phyloP scores from a whole-genome alignment of 345 rosid species.

The Garcia nutans region DNA sequence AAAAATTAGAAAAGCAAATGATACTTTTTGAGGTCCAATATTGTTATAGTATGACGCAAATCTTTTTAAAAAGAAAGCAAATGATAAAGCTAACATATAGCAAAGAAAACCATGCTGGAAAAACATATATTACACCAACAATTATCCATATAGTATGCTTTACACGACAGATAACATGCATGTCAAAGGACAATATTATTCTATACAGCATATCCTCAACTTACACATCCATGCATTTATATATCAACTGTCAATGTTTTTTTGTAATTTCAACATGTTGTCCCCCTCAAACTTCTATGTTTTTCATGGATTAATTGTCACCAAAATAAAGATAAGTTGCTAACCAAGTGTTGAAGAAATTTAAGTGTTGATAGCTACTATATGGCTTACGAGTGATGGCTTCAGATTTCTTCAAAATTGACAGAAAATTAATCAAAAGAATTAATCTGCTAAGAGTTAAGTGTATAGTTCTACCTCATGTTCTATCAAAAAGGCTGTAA shows the following conservation, averaged over 20 bases:
- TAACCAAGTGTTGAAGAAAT: too few relatives aligned
- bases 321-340: too few relatives aligned
- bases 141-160: conserved; percentile 40
- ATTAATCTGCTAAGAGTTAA: background rate
- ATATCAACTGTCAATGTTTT: too few relatives aligned
- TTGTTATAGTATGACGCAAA: background rate
- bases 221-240: too few relatives aligned
- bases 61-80: conserved; percentile 7
- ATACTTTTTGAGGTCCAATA: background rate
- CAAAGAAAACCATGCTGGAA: background rate
- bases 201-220: too few relatives aligned
- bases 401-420: background rate
- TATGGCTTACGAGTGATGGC: background rate
- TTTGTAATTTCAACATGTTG: too few relatives aligned
- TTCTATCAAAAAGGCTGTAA: background rate
- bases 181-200: conserved; percentile 18
- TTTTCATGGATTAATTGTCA: too few relatives aligned
- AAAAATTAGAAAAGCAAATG: background rate
- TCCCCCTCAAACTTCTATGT: too few relatives aligned
- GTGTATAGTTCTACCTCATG: background rate
- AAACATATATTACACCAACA: background rate
- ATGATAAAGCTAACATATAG: background rate
- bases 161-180: conserved; percentile 52
- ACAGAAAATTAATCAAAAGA: background rate
- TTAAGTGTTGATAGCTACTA: too few relatives aligned